phyloP scores from a whole-genome alignment of 2,329 filamentous ascomycete genomes.

The Aspergillus ibericus region DNA sequence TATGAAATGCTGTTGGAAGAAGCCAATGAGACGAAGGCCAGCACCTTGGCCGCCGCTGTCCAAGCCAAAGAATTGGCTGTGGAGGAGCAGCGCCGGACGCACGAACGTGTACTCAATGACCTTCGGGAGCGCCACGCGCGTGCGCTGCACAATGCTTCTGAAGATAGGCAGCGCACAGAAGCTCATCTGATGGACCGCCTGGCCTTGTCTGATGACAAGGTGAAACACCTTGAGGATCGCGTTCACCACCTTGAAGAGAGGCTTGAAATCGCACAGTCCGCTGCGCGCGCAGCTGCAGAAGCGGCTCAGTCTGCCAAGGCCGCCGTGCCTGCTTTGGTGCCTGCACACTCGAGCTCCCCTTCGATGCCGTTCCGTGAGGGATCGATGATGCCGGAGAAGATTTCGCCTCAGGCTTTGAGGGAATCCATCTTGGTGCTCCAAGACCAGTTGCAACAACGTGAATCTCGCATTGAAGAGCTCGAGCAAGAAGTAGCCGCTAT shows the following conservation, averaged over 20 bases:
- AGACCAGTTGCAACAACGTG: conserved; percentile 92
- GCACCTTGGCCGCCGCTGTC: conserved; percentile 55
- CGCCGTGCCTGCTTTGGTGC: conserved; percentile 38
- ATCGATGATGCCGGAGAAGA: conserved; percentile 70
- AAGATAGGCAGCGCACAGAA: conserved; percentile 80
- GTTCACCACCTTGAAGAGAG: conserved; percentile 84
- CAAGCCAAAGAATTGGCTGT: conserved; percentile 56
- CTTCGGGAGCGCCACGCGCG: conserved; percentile 73
- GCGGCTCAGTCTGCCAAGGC: conserved; percentile 64
- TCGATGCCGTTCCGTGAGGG: conserved; percentile 47
- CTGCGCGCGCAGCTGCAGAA: conserved; percentile 77
- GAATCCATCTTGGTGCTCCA: conserved; percentile 96
- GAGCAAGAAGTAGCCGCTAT: conserved; percentile 68
- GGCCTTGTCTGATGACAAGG: conserved; percentile 78
- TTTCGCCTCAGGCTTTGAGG: conserved; percentile 89
- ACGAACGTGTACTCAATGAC: conserved; percentile 73
- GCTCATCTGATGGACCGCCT: conserved; percentile 78
- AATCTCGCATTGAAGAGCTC: conserved; percentile 83
- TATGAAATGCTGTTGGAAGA: conserved; percentile 85
- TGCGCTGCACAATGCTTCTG: conserved; percentile 68
- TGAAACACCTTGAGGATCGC: conserved; percentile 81
- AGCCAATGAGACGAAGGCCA: conserved; percentile 66
- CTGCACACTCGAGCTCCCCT: conserved; percentile 48
- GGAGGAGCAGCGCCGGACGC: conserved; percentile 61
- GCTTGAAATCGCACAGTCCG: conserved; percentile 83